phyloP scores from a whole-genome alignment of 1,139 yeast genomes.

The Magnusiomyces tetraspermus region DNA sequence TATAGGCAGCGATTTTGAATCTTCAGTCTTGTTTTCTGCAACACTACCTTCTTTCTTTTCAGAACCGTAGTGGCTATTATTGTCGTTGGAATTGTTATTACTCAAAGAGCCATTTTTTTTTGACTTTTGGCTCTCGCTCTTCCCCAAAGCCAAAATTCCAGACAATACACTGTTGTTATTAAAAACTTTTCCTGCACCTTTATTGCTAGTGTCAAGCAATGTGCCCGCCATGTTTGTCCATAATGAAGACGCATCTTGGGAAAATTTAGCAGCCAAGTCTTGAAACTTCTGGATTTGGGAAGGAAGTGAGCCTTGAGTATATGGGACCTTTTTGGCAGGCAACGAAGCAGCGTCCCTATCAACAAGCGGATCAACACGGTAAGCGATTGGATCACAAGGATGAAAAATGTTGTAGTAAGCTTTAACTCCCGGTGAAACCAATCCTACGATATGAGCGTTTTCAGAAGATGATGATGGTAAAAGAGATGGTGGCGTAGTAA shows the following conservation, averaged over 20 bases:
- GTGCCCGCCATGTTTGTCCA: conserved; percentile 22
- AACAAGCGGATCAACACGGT: conserved; percentile 75
- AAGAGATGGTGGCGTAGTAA: not conserved
- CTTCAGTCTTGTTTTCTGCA: not conserved
- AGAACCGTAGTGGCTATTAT: conserved; percentile 4
- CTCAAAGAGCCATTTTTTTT: not conserved
- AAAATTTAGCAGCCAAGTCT: conserved; percentile 37
- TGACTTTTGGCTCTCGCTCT: conserved; percentile 12
- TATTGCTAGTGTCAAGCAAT: not conserved
- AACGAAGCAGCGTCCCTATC: conserved; percentile 44
- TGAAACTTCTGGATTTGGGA: conserved; percentile 36
- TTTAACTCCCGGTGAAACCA: conserved; percentile 33
- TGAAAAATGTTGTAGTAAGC: conserved; percentile 72
- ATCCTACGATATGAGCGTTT: not conserved
- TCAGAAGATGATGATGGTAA: not conserved
- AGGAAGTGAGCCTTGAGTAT: conserved; percentile 41
- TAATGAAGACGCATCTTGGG: conserved; percentile 41
- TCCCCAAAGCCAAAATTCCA: not conserved
- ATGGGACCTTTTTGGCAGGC: conserved; percentile 54
- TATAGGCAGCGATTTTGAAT: not conserved
- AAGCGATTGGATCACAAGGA: conserved; percentile 83
- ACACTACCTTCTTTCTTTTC: conserved; percentile 11
- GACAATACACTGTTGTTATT: not conserved
- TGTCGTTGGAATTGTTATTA: conserved; percentile 13
- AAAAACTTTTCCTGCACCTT: not conserved